Evolutionary conservation across 2,329 filamentous ascomycete genomes (phyloP), one percentile per base, ranked within the genome.

Genomic region (Cercospora brassicicola): DNA sequence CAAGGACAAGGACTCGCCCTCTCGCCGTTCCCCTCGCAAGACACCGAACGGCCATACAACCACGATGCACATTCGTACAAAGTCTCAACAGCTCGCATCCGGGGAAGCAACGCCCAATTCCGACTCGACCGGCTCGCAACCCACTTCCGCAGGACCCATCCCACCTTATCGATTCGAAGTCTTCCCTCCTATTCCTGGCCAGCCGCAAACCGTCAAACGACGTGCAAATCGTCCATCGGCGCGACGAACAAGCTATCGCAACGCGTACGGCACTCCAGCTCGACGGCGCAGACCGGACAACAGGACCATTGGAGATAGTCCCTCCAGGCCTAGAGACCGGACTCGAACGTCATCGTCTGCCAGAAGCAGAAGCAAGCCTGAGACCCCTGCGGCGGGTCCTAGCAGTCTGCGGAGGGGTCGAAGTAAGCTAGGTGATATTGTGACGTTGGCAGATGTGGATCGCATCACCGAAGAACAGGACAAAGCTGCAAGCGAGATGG

Each of bases 141-240:
- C 73, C 69, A 65, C 71, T 60, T 73, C 77, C 7, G 76, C 79
- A 30, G 74, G 71, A 26, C 79, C 82, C 59, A 90, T 95, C 28
- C 91, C 91, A 2, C 83, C 88, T 0, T 88, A 84, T 1, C 87
- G 92, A 36, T 96, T 93, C 78, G 90, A 93, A 73, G 88, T 95
- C 48, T 94, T 91, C 74, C 92, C 92, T 8, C 87, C 90, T 0
- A 80, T 91, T 8, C 86, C 86, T 20, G 86, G 86, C 36, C 79
- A 80, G 69, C 63, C 80, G n/a, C 65, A 67, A 18, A 61, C 73
- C 28, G 69, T 73, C 7, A 79, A 76, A 65, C 74, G 77, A 45
- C 73, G 76, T 18, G 73, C 78, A 11, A 76, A 76, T 23, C 70
- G 78, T 23, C 76, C 75, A 23, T 71, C 73, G 20, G 70, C 75